Evolutionary conservation across 805 yeast species (phyloP).

Genomic region (Wickerhamomyces bisporus): DNA sequence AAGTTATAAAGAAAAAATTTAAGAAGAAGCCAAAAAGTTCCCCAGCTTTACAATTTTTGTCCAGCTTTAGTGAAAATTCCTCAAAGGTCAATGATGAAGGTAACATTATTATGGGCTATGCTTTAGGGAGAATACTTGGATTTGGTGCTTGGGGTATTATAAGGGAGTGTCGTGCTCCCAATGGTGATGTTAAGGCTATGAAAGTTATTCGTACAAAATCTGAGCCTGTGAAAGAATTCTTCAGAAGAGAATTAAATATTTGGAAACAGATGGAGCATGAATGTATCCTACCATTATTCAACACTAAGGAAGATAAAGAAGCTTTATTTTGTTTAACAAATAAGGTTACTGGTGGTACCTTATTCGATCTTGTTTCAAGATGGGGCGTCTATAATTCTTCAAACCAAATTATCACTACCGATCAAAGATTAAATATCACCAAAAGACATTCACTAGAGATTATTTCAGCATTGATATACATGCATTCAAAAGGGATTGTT

Average conservation of each 20-base stretch:
- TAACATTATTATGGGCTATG: conserved; percentile 55
- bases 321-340: conserved; percentile 72
- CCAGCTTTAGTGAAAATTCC: conserved; percentile 20
- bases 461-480: conserved; percentile 49
- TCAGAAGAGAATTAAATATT: conserved; percentile 64
- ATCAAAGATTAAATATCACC: conserved; percentile 31
- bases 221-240: conserved; percentile 49
- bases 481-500: conserved; percentile 65
- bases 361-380: conserved; percentile 66
- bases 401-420: conserved; percentile 25
- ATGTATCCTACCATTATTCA: conserved; percentile 56
- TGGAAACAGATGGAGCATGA: conserved; percentile 71
- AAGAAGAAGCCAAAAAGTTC: conserved; percentile 17
- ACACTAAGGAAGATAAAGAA: conserved; percentile 53
- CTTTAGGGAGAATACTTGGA: conserved; percentile 71
- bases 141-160: conserved; percentile 90
- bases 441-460: conserved; percentile 46
- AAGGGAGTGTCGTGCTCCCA: conserved; percentile 50
- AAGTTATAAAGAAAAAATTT: conserved; percentile 23
- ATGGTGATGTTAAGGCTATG: conserved; percentile 44
- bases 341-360: conserved; percentile 67
- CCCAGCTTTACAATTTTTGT: conserved; percentile 25
- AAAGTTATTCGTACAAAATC: conserved; percentile 55
- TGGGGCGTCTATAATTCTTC: conserved; percentile 49
- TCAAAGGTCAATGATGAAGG: conserved; percentile 53